These are phyloP conservation scores for Amanita rubescens DNA, from an alignment of 768 basidiomycete species.

Conservation along the genomic window DNA sequence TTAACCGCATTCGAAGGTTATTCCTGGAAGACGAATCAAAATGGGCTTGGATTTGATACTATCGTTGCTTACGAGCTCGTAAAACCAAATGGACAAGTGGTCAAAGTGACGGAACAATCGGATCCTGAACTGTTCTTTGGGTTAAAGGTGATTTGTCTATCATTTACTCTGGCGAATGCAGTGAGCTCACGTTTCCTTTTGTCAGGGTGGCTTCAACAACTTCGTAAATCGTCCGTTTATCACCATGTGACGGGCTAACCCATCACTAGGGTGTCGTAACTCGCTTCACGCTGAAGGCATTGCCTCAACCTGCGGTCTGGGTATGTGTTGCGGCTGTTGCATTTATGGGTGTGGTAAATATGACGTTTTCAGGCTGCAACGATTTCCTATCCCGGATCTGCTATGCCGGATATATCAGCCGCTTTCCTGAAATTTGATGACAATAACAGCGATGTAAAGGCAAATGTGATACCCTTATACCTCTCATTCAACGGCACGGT, in stretches of 20 bases:
- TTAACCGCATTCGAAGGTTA: constrained; percentile 32
- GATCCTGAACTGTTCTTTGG: constrained; percentile 36
- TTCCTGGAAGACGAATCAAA: constrained; percentile 34
- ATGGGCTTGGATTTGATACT: constrained; percentile 29
- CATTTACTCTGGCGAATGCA: constrained; percentile 11
- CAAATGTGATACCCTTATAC: constrained; percentile 40
- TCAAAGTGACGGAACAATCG: constrained; percentile 24
- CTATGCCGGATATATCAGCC: constrained; percentile 18
- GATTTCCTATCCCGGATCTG: too few relatives aligned
- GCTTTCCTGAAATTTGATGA: constrained; percentile 36
- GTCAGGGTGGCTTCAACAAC: constrained; percentile 56
- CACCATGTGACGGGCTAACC: constrained; percentile 14
- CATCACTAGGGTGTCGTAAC: constrained; percentile 53
- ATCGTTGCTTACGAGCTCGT: constrained; percentile 49
- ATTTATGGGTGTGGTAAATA: background rate
- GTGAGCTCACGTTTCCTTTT: background rate
- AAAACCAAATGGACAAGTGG: constrained; percentile 42
- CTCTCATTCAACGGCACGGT: constrained; percentile 32
- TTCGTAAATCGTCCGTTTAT: constrained; percentile 45
- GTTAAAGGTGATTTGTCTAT: constrained; percentile 24
- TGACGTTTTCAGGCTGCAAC: constrained; percentile 38
- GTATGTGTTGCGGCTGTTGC: constrained; percentile 36
- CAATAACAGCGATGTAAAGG: constrained; percentile 43
- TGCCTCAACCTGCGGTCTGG: constrained; percentile 54
- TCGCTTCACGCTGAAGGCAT: constrained; percentile 43